Conservation (phyloP, 345 rosid species). For the Pugionium cornutum region DNA sequence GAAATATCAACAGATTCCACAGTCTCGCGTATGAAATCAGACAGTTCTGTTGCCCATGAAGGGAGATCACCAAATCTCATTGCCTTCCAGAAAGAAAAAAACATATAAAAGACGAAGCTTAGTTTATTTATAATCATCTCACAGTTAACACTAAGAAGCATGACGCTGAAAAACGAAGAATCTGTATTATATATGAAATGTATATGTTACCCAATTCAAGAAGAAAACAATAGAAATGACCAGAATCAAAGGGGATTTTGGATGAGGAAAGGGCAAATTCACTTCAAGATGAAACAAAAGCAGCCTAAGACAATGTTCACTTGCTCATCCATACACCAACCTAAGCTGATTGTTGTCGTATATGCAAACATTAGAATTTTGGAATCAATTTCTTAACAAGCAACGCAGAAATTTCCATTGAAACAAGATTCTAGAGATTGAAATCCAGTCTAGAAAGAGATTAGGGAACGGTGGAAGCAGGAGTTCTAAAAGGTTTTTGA, state of each 20-base stretch:
- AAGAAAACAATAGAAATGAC: conserved; percentile 8
- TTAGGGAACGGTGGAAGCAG: background rate
- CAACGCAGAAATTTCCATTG: no score
- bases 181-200: no score
- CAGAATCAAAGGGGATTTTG: background rate
- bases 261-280: background rate
- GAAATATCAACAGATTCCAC: conserved; percentile 39
- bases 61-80: conserved; percentile 97
- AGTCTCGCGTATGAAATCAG: conserved; percentile 52
- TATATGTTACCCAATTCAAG: background rate
- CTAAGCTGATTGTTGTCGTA: no score
- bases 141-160: conserved; percentile 8
- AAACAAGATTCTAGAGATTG: background rate
- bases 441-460: background rate
- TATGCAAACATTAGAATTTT: no score
- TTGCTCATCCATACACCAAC: conserved; percentile 24
- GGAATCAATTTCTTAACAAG: no score
- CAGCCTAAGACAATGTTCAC: background rate
- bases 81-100: conserved; percentile 47
- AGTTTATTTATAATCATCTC: conserved; percentile 13
- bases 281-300: conserved; percentile 3
- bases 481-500: background rate
- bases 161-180: background rate
- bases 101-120: no score
- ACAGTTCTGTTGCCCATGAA: conserved; percentile 62